A percentile compares a stretch with the other conserved stretches of the same genome.
Evolutionary conservation across 2,329 filamentous ascomycete genomes (phyloP).

Genomic region (Verticillium isaacii): DNA sequence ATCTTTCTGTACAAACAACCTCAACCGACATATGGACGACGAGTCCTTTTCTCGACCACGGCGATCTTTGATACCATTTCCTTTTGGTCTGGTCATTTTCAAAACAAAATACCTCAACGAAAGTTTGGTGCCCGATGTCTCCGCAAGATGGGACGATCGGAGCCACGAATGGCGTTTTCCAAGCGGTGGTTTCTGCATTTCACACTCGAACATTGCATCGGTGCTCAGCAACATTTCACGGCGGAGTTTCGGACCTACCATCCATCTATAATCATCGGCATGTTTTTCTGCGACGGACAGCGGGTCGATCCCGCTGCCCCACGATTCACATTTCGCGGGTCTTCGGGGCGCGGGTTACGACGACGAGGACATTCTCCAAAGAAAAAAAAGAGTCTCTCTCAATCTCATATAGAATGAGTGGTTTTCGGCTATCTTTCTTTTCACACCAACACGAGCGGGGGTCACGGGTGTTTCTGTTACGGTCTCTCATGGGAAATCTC

Average conservation of each 20-base stretch:
- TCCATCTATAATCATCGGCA: conserved; percentile 17
- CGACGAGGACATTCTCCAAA: conserved; percentile 18
- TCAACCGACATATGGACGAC: conserved; percentile 37
- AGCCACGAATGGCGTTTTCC: conserved; percentile 15
- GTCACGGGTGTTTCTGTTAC: conserved; percentile 31
- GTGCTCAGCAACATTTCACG: conserved; percentile 31
- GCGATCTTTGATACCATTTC: conserved; percentile 42
- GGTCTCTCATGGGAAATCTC: conserved; percentile 25
- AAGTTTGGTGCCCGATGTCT: conserved; percentile 9
- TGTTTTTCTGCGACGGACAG: conserved; percentile 26
- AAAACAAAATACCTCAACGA: conserved; percentile 10
- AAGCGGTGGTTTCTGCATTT: conserved; percentile 39
- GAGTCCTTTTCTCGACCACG: conserved; percentile 23
- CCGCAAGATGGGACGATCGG: conserved; percentile 24
- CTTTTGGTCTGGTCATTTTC: conserved; percentile 21
- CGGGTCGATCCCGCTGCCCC: conserved; percentile 16
- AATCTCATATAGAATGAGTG: conserved; percentile 43
- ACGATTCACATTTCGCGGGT: conserved; percentile 1
- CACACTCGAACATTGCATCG: conserved; percentile 37
- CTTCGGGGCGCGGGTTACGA: conserved; percentile 15
- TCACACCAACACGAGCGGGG: conserved; percentile 18
- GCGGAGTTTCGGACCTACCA: conserved; percentile 34
- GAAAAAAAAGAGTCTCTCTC: conserved; percentile 42
- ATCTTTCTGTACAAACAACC: conserved; percentile 43
- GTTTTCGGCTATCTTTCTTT: conserved; percentile 21